These are phyloP conservation scores for Penicillium aurantiogriseum DNA, from an alignment of 2,329 filamentous ascomycete genomes.

Conservation along the genomic window DNA sequence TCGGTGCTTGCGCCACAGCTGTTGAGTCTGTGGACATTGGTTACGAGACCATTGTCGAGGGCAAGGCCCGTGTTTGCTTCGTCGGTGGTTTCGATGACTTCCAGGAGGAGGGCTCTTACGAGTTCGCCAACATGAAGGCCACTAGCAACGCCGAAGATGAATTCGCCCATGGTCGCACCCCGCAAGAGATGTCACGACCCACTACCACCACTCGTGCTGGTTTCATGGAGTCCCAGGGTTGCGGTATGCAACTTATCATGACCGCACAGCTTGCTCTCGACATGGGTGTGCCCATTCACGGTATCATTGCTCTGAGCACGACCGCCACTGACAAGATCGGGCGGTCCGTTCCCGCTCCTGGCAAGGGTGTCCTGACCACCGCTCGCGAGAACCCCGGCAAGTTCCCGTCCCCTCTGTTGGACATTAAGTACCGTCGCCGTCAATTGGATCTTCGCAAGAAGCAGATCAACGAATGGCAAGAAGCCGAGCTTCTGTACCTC, in stretches of 20 bases:
- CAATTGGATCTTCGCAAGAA: constrained; percentile 92
- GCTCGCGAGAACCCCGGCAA: constrained; percentile 87
- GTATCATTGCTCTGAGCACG: constrained; percentile 86
- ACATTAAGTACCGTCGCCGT: constrained; percentile 95
- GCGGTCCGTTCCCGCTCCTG: constrained; percentile 91
- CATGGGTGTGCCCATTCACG: constrained; percentile 98
- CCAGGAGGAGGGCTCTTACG: constrained; percentile 97
- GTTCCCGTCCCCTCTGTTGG: constrained; percentile 91
- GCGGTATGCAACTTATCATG: constrained; percentile 98
- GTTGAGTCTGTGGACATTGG: constrained; percentile 97
- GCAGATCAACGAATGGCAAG: constrained; percentile 95
- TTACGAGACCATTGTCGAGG: constrained; percentile 97
- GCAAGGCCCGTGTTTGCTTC: constrained; percentile 95
- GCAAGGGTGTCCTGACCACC: constrained; percentile 93
- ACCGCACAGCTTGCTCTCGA: constrained; percentile 91
- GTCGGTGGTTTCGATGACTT: constrained; percentile 99
- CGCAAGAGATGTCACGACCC: constrained; percentile 95
- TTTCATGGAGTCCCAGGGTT: constrained; percentile 99
- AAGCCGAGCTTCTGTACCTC: constrained; percentile 88
- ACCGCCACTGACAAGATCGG: constrained; percentile 99
- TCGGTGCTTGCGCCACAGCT: constrained; percentile 94
- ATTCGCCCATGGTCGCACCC: constrained; percentile 90
- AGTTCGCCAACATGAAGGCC: constrained; percentile 99
- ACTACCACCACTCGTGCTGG: constrained; percentile 95
- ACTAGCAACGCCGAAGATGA: constrained; percentile 98